These are phyloP conservation scores for Bjerkandera adusta DNA, from an alignment of 1,284 basidiomycete species.

Conservation along the genomic window DNA sequence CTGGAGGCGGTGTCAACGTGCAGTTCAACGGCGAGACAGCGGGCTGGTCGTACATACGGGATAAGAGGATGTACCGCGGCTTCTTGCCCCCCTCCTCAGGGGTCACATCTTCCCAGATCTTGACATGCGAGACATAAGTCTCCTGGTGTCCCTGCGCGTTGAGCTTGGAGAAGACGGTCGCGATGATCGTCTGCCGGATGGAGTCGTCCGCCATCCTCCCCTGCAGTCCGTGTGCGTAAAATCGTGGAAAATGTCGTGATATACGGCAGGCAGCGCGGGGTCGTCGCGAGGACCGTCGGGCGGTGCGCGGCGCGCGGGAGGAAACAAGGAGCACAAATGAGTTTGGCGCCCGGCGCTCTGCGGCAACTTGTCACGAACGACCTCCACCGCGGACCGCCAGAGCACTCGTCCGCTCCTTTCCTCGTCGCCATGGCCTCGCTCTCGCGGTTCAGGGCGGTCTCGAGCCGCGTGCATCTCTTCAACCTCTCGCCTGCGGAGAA, in stretches of 20 bases:
- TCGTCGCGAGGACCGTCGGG: too few relatives aligned
- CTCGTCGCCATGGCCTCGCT: slow-evolving; percentile 7
- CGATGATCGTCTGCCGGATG: slow-evolving; percentile 67
- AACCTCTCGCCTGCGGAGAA: slow-evolving; percentile 62
- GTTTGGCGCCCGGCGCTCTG: too few relatives aligned
- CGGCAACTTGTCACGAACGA: slow-evolving; percentile 8
- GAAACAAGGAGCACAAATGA: too few relatives aligned
- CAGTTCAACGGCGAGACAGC: slow-evolving; percentile 8
- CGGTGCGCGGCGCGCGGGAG: too few relatives aligned
- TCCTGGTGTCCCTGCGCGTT: slow-evolving; percentile 70
- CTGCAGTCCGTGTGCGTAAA: too few relatives aligned
- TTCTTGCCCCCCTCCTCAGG: slow-evolving; percentile 68
- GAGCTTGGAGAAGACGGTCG: slow-evolving; percentile 78
- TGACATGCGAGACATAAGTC: slow-evolving; percentile 80
- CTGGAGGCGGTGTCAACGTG: slow-evolving; percentile 36
- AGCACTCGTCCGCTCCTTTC: neutral
- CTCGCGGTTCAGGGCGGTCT: slow-evolving; percentile 17
- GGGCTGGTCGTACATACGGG: slow-evolving; percentile 57
- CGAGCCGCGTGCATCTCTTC: slow-evolving; percentile 39
- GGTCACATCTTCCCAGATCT: slow-evolving; percentile 84
- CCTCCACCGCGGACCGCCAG: neutral
- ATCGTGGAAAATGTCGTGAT: neutral
- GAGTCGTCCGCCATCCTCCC: slow-evolving; percentile 53
- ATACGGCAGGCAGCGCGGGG: neutral
- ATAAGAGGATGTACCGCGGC: slow-evolving; percentile 83